Base-by-base conservation (phyloP, 108 stramenopile species). In the Tribonema minus region DNA sequence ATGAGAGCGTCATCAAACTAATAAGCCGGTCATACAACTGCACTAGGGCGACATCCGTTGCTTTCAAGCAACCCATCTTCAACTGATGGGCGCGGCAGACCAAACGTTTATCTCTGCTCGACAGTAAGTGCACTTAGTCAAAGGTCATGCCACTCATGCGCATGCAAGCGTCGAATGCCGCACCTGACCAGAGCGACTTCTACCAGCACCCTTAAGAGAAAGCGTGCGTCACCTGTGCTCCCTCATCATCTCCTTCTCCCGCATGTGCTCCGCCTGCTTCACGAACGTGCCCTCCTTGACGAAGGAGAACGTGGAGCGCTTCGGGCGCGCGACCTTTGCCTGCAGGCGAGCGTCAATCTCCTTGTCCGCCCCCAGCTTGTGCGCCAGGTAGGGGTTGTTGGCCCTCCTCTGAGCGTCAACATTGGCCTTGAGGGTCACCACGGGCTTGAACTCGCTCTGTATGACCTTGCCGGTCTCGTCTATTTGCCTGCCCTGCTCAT, bases 401-500 rank as follows among this genome's bases (percentile, higher is more conserved):
- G 37, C 71, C 61, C 62, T 72, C 61, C 61, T 39, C n/a, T n/a
- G n/a, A 3, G 61, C 71, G 2, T 61, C 29, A 29, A 59, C 61
- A 54, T 72, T 72, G 37, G 71, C 71, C 38, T 72, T 72, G 61
- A 62, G 33, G 61, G 71, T 72, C 61, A 72, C 12, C 37, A 72
- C 71, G 61, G 37, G 61, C 1, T 61, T 61, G 7, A 62, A 33
- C n/a, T n/a, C n/a, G n/a, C n/a, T n/a, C 71, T 37, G 28, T 0
- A 72, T 37, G 0, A 72, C 61, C 61, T 72, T 72, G 9, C 71
- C 71, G 25, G 61, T 61, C 26, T 35, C 23, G 37, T 72, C 71
- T 1, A 72, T 61, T 37, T 72, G 71, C 61, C 71, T 25, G 2
- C 71, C 71, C 9, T 62, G 29, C 3, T 62, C 61, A 36, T 72